Evolutionary conservation across 768 basidiomycete genomes (phyloP), one percentile per base, ranked within the genome.

Genomic region (Amyloporia xantha): DNA sequence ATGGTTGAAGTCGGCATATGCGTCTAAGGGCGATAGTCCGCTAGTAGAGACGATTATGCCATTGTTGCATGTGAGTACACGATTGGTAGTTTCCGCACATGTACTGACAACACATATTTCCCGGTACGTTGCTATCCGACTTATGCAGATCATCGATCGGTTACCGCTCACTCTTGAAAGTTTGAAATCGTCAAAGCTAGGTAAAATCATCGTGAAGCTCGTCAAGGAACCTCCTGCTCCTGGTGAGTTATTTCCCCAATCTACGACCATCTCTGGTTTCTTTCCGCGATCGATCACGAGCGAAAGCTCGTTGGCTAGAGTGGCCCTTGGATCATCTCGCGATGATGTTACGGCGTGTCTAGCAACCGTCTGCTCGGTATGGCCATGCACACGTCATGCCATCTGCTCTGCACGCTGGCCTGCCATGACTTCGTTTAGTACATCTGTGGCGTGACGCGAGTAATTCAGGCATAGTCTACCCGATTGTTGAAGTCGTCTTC

Each of bases 21-120:
- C 74, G 24, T 76, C 73, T 41, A 79, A 78, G 52, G 70, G 62
- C 48, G 81, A 82, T 49, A 69, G 62, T 48, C 68, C 74, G 52
- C 62, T 83, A 50, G 74, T 78, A 44, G 84, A 89, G 62, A 90
- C 86, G 4, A 79, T 84, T 49, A 92, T 91, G 90, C 89, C 89
- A 26, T 71, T 91, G 57, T 71, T 92, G 44, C 87, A 91, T 69
- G 90, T 91, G 68, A 73, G 89, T 79, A 10, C 26, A 7, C 21
- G 20, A 23, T 24, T 7, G 5, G n/a, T 15, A 38, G 11, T 27
- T 38, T 27, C 35, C 27, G 5, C 21, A 13, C 41, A 11, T 17
- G 12, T 33, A 4, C 17, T 10, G 21, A 50, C 25, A 10, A 15
- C 13, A 12, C 23, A 11, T 11, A 11, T n/a, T 39, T 35, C 33